These are phyloP conservation scores for Neoboletus magnificus DNA, from an alignment of 768 basidiomycete species.

Conservation along the genomic window DNA sequence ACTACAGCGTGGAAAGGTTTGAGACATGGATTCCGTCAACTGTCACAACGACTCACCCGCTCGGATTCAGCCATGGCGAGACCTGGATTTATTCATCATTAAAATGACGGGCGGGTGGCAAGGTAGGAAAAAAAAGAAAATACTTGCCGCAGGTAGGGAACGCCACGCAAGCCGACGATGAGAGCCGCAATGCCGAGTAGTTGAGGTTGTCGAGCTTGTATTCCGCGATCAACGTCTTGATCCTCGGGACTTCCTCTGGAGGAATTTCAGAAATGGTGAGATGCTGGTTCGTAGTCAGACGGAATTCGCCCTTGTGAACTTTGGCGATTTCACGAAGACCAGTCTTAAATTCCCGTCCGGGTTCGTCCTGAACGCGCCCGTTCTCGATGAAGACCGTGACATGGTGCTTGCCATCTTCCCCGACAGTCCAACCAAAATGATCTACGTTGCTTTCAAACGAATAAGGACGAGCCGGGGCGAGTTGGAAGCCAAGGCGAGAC, in stretches of 20 bases:
- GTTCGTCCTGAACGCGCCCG: constrained; percentile 94
- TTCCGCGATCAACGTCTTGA: constrained; percentile 75
- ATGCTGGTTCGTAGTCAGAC: constrained; percentile 95
- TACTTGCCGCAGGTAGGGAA: constrained; percentile 86
- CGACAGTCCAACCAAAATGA: constrained; percentile 90
- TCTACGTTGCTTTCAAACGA: constrained; percentile 88
- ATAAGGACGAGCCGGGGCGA: constrained; percentile 73
- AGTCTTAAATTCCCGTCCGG: constrained; percentile 86
- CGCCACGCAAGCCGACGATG: constrained; percentile 94
- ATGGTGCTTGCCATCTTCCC: constrained; percentile 85
- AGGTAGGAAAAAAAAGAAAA: background rate
- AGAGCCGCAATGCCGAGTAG: constrained; percentile 74
- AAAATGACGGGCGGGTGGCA: background rate
- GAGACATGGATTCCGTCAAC: constrained; percentile 25
- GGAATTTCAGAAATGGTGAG: constrained; percentile 81
- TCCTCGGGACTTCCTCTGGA: constrained; percentile 64
- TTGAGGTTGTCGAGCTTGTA: constrained; percentile 89
- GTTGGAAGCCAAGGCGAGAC: constrained; percentile 73
- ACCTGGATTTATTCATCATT: constrained; percentile 31
- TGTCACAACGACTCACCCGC: constrained; percentile 39
- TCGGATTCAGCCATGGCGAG: constrained; percentile 81
- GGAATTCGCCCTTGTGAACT: constrained; percentile 90
- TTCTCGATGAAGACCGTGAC: constrained; percentile 97
- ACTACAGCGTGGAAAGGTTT: constrained; percentile 48
- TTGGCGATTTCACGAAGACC: constrained; percentile 91